Evolutionary conservation across 2,329 filamentous ascomycete species (phyloP), one percentile per base, ranked within the genome.

Genomic region (Neonectria punicea): DNA sequence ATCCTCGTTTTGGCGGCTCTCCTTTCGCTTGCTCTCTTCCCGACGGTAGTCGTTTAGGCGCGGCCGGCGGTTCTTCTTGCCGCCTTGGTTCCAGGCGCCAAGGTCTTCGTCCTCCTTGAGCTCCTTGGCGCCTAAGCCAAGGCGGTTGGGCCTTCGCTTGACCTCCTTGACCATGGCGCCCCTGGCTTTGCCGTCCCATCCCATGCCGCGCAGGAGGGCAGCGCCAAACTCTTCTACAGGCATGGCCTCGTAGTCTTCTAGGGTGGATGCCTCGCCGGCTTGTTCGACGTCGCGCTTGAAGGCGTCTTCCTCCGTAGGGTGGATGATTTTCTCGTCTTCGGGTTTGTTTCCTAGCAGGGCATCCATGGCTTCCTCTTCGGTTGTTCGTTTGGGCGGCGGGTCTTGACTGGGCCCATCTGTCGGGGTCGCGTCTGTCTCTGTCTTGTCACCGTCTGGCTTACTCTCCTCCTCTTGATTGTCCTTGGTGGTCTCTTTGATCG

Each of bases 191-290:
- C 81, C 91, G 83, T 98, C 94, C 94, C 95, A 98, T 9, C 96
- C 96, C 92, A 98, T 98, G 10, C 94, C 94, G 34, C 94, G 89
- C 39, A 99, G 85, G 68, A 98, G 85, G 0, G 94, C 94, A 18
- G 94, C 92, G 8, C 96, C 96, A 70, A 98, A 99, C 73, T 98
- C 94, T 71, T 98, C 95, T 16, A 98, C 93, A 0, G 96, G 95
- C 67, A 97, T 91, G 13, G 91, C 90, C 63, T 92, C 91, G 80
- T 98, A 98, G 74, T 96, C 93, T 36, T 93, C 92, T 18, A 97
- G 82, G 0, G 90, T 92, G 4, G 93, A 90, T 32, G 88, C 85
- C 22, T 93, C 92, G 1, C 93, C 94, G 1, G 93, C 91, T 28
- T 87, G 82, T 13, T 87, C 84, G 32, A 94, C 86, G 76, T 95